A percentile compares a stretch with the other conserved stretches of the same genome.
Evolutionary conservation across 129 eudicot species (phyloP).

Genomic region (sunflower (Helianthus annuus)): HanXRQr2.0-SUNRISE NC_035444.2:23168945-23169444

Average conservation of each 20-base stretch:
- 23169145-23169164: slow-evolving; percentile 9
- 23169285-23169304: slow-evolving; percentile 4
- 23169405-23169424: slow-evolving; percentile 29
- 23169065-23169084: slow-evolving; percentile 76
- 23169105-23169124: slow-evolving; percentile 17
- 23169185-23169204: slow-evolving; percentile 82
- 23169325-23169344: slow-evolving; percentile 19
- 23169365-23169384: background rate
- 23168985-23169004: slow-evolving; percentile 52
- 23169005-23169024: slow-evolving; percentile 36
- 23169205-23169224: slow-evolving; percentile 86
- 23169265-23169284: slow-evolving; percentile 35
- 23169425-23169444: slow-evolving; percentile 21
- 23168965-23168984: slow-evolving; percentile 95
- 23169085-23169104: slow-evolving; percentile 15
- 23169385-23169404: slow-evolving; percentile 13
- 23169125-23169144: background rate
- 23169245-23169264: slow-evolving; percentile 39
- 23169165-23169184: slow-evolving; percentile 46
- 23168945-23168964: slow-evolving; percentile 77
- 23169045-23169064: slow-evolving; percentile 41
- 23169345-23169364: slow-evolving; percentile 15
- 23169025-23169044: slow-evolving; percentile 39
- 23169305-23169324: slow-evolving; percentile 11
- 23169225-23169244: slow-evolving; percentile 47